Evolutionary conservation across 805 yeast species (phyloP).

Genomic region (Groenewaldozyma salmanticensis): DNA sequence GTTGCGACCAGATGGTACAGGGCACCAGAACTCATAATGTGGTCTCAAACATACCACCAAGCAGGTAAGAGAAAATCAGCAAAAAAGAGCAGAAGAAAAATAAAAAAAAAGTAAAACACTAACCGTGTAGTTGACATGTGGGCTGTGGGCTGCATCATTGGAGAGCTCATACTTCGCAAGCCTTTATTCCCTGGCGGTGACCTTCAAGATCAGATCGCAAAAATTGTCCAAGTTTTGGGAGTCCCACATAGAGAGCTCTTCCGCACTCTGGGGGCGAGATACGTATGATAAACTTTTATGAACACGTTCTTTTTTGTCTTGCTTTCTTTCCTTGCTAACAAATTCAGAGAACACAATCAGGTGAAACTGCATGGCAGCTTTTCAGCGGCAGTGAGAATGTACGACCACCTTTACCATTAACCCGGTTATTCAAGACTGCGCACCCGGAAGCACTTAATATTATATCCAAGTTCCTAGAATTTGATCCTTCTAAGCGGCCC

Average conservation of each 20-base stretch:
- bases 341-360: neutral
- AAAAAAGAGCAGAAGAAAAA: no score
- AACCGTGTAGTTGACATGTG: slow-evolving; percentile 85
- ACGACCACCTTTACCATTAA: neutral
- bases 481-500: slow-evolving; percentile 51
- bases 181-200: slow-evolving; percentile 75
- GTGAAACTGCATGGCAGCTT: neutral
- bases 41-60: slow-evolving; percentile 49
- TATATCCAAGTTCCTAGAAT: slow-evolving; percentile 45
- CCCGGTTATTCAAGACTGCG: neutral
- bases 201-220: slow-evolving; percentile 59
- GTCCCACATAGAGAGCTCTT: slow-evolving; percentile 38
- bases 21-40: slow-evolving; percentile 79
- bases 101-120: slow-evolving; percentile 13
- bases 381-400: neutral
- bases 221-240: slow-evolving; percentile 63
- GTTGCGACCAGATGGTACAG: slow-evolving; percentile 96
- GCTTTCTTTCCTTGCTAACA: neutral
- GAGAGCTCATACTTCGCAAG: slow-evolving; percentile 69
- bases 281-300: neutral
- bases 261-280: neutral
- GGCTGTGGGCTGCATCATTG: slow-evolving; percentile 89
- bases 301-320: neutral
- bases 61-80: no score
- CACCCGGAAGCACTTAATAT: slow-evolving; percentile 36